Base-by-base conservation (phyloP, 2,329 filamentous ascomycete species). In the Nigrospora oryzae region DNA sequence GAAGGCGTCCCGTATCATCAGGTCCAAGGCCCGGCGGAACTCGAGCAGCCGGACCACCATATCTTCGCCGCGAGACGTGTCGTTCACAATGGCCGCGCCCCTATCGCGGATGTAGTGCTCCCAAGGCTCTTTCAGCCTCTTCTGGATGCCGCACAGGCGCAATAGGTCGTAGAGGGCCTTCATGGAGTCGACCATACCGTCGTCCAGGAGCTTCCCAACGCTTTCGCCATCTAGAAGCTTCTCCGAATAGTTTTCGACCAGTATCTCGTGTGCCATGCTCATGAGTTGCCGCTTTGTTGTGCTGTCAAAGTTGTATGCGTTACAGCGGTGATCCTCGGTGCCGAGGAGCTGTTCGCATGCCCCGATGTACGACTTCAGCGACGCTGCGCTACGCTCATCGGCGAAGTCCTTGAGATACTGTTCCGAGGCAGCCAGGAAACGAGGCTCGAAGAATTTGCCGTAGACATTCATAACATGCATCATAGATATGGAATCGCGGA, bases 391-490 rank as follows among this genome's bases (percentile, higher is more conserved):
- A 56, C 82, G 77, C 11, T 78, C 71, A 45, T 83, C 75, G 2
- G 84, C 85, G 70, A 89, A 93, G 5, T 77, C 69, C 19, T 68
- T 59, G 51, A 93, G 83, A 56, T 84, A 96, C 0, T 66, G 59
- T 43, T 79, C 73, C 1, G 91, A 93, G 6, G 75, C 63, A 10
- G 71, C 66, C 43, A 95, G 66, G 50, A 96, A 84, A 5, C 73
- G 68, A 4, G 84, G 82, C 63, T 97, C 93, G 54, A 98, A 95
- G 13, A 78, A 71, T 48, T 75, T 83, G 0, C 75, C 78, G 62
- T 97, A 98, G 4, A 91, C 79, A 44, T 83, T 81, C 38, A 96
- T 76, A n/a, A 89, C 79, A 54, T 94, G 83, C 49, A 97, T 76
- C 78, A 96, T 89, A 47, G 81, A 77, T 42, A 97, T 79, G 0